These are phyloP conservation scores for Umbelopsis isabellina DNA, from an alignment of 192 early-diverging fungal species.

Conservation along the genomic window DNA sequence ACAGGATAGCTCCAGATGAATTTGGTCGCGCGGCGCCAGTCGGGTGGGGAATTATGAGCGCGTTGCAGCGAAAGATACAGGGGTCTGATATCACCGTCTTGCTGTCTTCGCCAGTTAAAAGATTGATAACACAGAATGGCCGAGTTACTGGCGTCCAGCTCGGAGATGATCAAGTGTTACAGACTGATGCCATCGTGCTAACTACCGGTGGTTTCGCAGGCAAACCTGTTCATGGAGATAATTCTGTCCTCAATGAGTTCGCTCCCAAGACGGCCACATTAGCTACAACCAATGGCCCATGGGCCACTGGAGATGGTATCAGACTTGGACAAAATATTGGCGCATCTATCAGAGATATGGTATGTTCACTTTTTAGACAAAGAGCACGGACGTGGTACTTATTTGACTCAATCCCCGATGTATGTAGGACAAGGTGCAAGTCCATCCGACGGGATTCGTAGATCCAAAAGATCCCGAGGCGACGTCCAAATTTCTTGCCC, in stretches of 20 bases:
- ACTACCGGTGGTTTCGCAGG: slow-evolving; percentile 86
- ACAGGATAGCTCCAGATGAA: slow-evolving; percentile 48
- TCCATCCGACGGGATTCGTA: slow-evolving; percentile 85
- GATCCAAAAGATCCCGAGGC: slow-evolving; percentile 66
- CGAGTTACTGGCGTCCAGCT: slow-evolving; percentile 69
- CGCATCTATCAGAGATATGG: slow-evolving; percentile 67
- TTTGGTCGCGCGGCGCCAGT: slow-evolving; percentile 53
- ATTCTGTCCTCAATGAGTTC: slow-evolving; percentile 60
- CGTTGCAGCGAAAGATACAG: slow-evolving; percentile 53
- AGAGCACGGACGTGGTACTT: background rate
- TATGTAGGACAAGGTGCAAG: slow-evolving; percentile 76
- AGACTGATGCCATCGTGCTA: slow-evolving; percentile 64
- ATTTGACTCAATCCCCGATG: background rate
- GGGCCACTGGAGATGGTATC: slow-evolving; percentile 83
- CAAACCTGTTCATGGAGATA: slow-evolving; percentile 37
- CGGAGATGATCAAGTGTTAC: slow-evolving; percentile 39
- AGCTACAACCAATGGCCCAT: slow-evolving; percentile 81
- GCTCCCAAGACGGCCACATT: slow-evolving; percentile 48
- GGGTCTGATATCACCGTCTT: slow-evolving; percentile 27
- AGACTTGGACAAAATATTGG: slow-evolving; percentile 64
- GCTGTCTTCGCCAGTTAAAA: slow-evolving; percentile 50
- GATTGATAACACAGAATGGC: slow-evolving; percentile 50
- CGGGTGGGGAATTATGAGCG: slow-evolving; percentile 79
- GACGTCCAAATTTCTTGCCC: slow-evolving; percentile 79
- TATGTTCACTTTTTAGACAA: background rate